Percentiles rank a stretch among this genome's conserved stretches.
Conservation (phyloP, 1,139 yeast species). For the Hansenula anomala region DNA sequence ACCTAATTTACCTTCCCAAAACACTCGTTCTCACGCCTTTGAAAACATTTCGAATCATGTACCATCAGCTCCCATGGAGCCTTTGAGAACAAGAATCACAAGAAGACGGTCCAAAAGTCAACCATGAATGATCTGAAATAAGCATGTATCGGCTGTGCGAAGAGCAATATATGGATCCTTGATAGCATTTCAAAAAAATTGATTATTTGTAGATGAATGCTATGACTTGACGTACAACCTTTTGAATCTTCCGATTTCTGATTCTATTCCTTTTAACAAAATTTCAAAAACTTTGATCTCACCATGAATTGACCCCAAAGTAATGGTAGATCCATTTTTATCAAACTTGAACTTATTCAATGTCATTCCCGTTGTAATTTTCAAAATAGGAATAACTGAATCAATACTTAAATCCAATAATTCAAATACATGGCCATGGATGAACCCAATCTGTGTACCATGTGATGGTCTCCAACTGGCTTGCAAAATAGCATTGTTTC, state of each 20-base stretch:
- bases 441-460: constrained; percentile 18
- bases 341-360: constrained; percentile 15
- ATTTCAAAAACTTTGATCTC: constrained; percentile 13
- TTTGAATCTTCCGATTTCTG: constrained; percentile 17
- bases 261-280: constrained; percentile 7
- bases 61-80: no score
- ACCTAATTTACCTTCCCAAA: no score
- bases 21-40: no score
- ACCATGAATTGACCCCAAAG: constrained; percentile 14
- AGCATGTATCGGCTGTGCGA: no score
- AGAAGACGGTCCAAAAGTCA: no score
- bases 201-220: no score
- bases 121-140: no score
- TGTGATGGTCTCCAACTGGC: constrained; percentile 16
- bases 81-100: no score
- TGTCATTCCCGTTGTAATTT: constrained; percentile 10
- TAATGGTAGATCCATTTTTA: constrained; percentile 12
- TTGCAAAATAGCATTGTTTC: constrained; percentile 15
- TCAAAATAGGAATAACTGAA: constrained; percentile 15
- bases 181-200: no score
- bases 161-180: no score
- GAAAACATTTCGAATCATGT: no score
- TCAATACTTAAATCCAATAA: constrained; percentile 19
- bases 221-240: constrained; percentile 10
- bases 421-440: constrained; percentile 18